Evolutionary conservation across 2,329 filamentous ascomycete species (phyloP).

Genomic region (Colletotrichum viniferum): DNA sequence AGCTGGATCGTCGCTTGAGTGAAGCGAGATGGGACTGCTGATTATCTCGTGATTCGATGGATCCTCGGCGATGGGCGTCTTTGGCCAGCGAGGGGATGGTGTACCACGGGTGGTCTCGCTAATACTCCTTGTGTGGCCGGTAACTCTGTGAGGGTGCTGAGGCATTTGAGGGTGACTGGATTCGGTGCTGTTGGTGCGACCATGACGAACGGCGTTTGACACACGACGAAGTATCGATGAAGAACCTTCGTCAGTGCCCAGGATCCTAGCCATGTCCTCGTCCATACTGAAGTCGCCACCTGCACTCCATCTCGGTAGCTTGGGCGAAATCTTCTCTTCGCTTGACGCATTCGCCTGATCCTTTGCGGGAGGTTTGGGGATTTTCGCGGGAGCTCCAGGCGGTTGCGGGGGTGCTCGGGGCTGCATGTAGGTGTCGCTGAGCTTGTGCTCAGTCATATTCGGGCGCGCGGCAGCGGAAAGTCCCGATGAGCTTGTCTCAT

Average conservation of each 20-base stretch:
- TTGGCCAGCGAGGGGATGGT: constrained; percentile 72
- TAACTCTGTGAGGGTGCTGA: constrained; percentile 19
- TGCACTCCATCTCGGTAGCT: constrained; percentile 74
- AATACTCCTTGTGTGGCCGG: constrained; percentile 63
- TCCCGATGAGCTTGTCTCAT: constrained; percentile 24
- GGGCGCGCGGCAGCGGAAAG: constrained; percentile 28
- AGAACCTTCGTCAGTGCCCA: constrained; percentile 76
- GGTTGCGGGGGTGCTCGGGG: constrained; percentile 61
- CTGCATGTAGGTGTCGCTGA: constrained; percentile 60
- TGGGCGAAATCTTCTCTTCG: constrained; percentile 62
- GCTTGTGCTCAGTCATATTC: constrained; percentile 42
- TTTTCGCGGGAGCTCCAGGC: constrained; percentile 41
- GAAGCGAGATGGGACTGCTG: constrained; percentile 72
- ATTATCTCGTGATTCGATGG: constrained; percentile 57
- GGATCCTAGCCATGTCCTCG: constrained; percentile 90
- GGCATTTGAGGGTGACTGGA: constrained; percentile 39
- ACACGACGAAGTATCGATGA: constrained; percentile 86
- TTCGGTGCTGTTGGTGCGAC: constrained; percentile 83
- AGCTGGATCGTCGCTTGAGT: constrained; percentile 67
- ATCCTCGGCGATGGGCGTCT: constrained; percentile 64
- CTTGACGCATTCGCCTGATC: constrained; percentile 50
- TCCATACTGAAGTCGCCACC: constrained; percentile 93
- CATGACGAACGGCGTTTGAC: constrained; percentile 92
- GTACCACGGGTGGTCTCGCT: constrained; percentile 71
- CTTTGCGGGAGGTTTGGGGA: constrained; percentile 43